phyloP scores from a whole-genome alignment of 2,329 filamentous ascomycete genomes.

The Septoria petroselini region DNA sequence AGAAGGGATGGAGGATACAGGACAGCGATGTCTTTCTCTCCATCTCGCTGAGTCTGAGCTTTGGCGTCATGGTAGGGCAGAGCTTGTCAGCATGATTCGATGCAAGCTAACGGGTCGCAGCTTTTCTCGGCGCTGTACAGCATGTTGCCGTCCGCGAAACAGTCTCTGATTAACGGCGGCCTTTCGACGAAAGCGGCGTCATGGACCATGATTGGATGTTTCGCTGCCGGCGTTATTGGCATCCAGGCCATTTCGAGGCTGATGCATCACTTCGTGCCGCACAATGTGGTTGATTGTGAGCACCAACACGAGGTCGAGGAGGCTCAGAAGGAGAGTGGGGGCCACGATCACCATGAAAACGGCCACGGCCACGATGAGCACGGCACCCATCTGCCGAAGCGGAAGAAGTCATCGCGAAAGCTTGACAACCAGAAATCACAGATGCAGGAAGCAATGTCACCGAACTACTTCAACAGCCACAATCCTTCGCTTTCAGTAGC shows the following conservation, averaged over 20 bases:
- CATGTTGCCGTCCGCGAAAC: conserved; percentile 84
- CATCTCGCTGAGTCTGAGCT: conserved; percentile 83
- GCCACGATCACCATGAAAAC: conserved; percentile 28
- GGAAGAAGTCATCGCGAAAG: conserved; percentile 13
- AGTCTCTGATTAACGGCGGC: conserved; percentile 68
- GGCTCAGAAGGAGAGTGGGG: conserved; percentile 13
- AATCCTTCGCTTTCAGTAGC: conserved; percentile 16
- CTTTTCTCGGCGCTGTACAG: conserved; percentile 88
- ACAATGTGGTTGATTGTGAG: conserved; percentile 77
- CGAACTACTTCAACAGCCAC: conserved; percentile 27
- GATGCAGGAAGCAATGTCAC: conserved; percentile 27
- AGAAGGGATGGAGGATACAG: conserved; percentile 78
- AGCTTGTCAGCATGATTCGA: background rate
- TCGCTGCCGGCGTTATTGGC: conserved; percentile 68
- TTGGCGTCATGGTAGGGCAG: conserved; percentile 82
- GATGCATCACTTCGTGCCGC: conserved; percentile 70
- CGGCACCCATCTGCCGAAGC: conserved; percentile 20
- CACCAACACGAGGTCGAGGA: conserved; percentile 65
- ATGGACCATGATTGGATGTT: conserved; percentile 66
- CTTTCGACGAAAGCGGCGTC: conserved; percentile 65
- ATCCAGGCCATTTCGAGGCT: conserved; percentile 71
- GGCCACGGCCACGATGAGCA: conserved; percentile 28
- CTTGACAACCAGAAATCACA: conserved; percentile 16
- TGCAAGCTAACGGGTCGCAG: conserved; percentile 46
- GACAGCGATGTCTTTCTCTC: conserved; percentile 87